Base-by-base conservation (phyloP, 441 rosid species). In the Biscutella laevigata region DNA sequence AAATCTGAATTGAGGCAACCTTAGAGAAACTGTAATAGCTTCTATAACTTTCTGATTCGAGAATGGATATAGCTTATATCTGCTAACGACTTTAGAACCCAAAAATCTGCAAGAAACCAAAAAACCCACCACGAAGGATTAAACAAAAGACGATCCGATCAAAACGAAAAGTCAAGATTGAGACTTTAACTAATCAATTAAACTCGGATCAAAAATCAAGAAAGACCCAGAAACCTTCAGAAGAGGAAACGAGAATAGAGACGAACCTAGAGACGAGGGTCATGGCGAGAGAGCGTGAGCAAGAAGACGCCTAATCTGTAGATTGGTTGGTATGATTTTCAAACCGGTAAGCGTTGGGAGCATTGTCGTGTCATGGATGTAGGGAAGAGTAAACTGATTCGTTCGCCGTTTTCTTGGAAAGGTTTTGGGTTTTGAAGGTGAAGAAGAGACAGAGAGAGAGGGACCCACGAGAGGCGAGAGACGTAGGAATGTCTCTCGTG, bases 71-170 rank as follows among this genome's bases (percentile, higher is more conserved):
- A n/a, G n/a, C n/a, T n/a, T n/a, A 16, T 73, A 70, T 67, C 75
- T 77, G 55, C 67, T 74, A 60, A 80, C 28, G 25, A 66, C 72
- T 36, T 61, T 74, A 67, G 69, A 50, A 12, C 57, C 64, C 77
- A 94, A 64, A 76, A 74, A 58, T 41, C 97, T 89, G 83, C 84
- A 76, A 40, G 16, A 4, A 48, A 19, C 2, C 37, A 32, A 35
- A 25, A 49, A 2, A 6, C 30, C 26, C 4, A 19, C 20, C 21
- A 41, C 2, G 5, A 33, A 41, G 15, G n/a, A n/a, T n/a, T n/a
- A n/a, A n/a, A n/a, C n/a, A n/a, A n/a, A n/a, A n/a, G n/a, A n/a
- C n/a, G 21, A 42, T 50, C 16, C 22, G 3, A 64, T 49, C 29
- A n/a, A 64, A 57, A 33, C 32, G 16, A 46, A 32, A 15, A 40